These are phyloP conservation scores for Yamadazyma diddensiae DNA, from an alignment of 1,139 yeast species.

Conservation along the genomic window DNA sequence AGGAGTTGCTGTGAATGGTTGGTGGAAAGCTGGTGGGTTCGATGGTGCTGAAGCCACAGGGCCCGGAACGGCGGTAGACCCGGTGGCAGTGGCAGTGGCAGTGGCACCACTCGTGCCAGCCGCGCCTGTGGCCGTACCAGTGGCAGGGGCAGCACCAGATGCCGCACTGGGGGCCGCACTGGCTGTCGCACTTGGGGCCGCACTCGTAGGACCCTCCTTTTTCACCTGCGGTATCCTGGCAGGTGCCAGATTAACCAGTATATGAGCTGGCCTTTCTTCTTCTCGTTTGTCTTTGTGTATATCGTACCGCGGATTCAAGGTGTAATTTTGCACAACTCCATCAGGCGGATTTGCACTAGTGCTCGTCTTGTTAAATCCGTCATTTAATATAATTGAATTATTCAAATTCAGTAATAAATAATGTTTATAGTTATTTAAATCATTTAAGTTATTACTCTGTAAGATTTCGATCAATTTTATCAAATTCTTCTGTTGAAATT, in stretches of 20 bases:
- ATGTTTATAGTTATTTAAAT: slow-evolving; percentile 14
- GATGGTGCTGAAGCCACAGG: slow-evolving; percentile 1
- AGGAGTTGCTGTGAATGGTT: slow-evolving; percentile 4
- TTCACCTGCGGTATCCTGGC: slow-evolving; percentile 11
- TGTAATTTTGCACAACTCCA: slow-evolving; percentile 8
- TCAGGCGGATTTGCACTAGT: slow-evolving; percentile 1
- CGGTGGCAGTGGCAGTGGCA: slow-evolving; percentile 1
- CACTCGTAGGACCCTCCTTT: too few relatives aligned
- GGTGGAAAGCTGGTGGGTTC: slow-evolving; percentile 7
- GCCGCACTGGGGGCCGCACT: too few relatives aligned
- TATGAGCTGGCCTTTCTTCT: slow-evolving; percentile 8
- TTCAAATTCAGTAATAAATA: slow-evolving; percentile 12
- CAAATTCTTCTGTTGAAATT: slow-evolving; percentile 15
- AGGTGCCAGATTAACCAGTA: slow-evolving; percentile 10
- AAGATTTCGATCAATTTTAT: slow-evolving; percentile 15
- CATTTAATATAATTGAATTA: slow-evolving; percentile 12
- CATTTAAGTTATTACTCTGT: slow-evolving; percentile 12
- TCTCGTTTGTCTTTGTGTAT: slow-evolving; percentile 6
- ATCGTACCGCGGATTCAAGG: slow-evolving; percentile 9
- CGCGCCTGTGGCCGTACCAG: too few relatives aligned
- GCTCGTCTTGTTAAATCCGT: slow-evolving; percentile 10
- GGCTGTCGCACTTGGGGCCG: too few relatives aligned
- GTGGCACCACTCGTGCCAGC: too few relatives aligned
- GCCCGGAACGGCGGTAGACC: neutral
- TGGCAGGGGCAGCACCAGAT: too few relatives aligned